Percentiles rank a stretch among this genome's conserved stretches.
Conservation (phyloP, 2,329 filamentous ascomycete species). For the Paraphaeosphaeria minitans region DNA sequence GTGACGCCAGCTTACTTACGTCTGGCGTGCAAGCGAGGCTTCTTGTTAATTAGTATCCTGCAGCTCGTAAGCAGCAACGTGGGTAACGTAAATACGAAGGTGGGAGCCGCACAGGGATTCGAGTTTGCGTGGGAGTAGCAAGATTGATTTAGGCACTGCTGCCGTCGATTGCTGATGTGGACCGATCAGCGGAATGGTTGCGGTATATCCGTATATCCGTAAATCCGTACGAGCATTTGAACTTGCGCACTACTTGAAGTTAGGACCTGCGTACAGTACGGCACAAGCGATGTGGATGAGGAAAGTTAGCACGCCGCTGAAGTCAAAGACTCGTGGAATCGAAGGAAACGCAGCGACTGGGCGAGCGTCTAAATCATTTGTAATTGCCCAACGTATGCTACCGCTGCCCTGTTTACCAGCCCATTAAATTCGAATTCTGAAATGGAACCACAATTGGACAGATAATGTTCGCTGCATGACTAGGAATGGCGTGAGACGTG, state of each 20-base stretch:
- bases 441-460: neutral
- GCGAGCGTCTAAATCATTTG: neutral
- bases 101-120: neutral
- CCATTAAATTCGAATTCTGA: neutral
- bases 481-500: neutral
- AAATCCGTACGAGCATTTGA: too few species aligned
- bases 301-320: too few species aligned
- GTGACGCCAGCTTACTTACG: constrained; percentile 32
- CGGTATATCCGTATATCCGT: too few species aligned
- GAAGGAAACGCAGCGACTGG: neutral
- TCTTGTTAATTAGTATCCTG: neutral
- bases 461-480: constrained; percentile 1
- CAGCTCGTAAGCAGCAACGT: constrained; percentile 1
- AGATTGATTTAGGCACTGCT: too few species aligned
- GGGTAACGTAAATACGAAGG: neutral
- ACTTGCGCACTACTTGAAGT: too few species aligned
- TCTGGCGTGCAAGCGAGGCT: neutral
- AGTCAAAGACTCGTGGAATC: too few species aligned
- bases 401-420: neutral
- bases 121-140: neutral
- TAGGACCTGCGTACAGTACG: too few species aligned
- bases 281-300: too few species aligned
- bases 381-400: constrained; percentile 1
- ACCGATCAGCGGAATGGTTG: too few species aligned
- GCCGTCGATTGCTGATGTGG: too few species aligned